These are phyloP conservation scores for Vigna nakashimae DNA, from an alignment of 306 rosid species.

Conservation along the genomic window DNA sequence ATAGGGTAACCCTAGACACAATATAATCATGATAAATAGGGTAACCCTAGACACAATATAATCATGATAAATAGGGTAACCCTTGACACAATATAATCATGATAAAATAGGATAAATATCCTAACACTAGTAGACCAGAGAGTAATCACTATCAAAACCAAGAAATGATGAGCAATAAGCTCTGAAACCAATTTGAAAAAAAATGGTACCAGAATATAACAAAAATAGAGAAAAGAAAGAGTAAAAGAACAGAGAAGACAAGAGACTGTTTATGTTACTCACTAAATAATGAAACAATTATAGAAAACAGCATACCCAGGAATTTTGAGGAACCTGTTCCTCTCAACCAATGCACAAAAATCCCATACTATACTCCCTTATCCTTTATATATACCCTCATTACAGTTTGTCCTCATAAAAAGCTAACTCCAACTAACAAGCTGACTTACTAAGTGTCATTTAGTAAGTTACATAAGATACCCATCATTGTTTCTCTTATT, in stretches of 20 bases:
- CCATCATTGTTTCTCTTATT: neutral
- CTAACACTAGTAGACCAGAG: neutral
- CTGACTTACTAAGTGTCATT: neutral
- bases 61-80: no score
- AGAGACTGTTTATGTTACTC: neutral
- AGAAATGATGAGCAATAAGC: constrained; percentile 13
- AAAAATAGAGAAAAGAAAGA: neutral
- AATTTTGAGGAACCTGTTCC: neutral
- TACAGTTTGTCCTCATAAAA: neutral
- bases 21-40: no score
- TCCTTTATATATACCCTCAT: neutral
- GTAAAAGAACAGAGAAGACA: neutral
- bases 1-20: no score
- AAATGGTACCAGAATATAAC: neutral
- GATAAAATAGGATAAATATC: no score
- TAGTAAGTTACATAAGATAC: neutral
- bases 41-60: no score
- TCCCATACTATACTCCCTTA: neutral
- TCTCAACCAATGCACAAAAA: neutral
- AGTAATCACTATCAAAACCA: constrained; percentile 31
- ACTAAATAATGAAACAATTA: neutral
- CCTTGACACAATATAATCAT: no score
- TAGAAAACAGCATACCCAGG: neutral
- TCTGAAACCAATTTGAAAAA: neutral
- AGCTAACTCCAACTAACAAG: neutral